Conservation (phyloP, 169 alveolate species). For the Babesia ovis region DNA sequence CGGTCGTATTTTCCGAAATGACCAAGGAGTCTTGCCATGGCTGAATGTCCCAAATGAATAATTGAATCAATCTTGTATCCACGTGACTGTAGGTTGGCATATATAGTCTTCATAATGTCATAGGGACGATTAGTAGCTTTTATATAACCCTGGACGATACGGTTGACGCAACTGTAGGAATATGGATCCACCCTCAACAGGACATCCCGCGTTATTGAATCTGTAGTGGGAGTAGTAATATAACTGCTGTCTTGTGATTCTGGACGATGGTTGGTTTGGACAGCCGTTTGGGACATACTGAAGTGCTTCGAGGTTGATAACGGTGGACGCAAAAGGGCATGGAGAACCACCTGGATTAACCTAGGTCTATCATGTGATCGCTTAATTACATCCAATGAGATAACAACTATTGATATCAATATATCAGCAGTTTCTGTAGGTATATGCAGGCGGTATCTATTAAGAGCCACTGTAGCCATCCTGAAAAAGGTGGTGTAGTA, state of each 20-base stretch:
- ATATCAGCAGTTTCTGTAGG: slow-evolving; percentile 25
- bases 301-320: neutral
- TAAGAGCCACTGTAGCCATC: slow-evolving; percentile 12
- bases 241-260: neutral
- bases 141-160: neutral
- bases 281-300: neutral
- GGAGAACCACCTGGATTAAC: slow-evolving; percentile 10
- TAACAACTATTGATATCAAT: neutral
- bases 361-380: neutral
- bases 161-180: slow-evolving; percentile 7
- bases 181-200: slow-evolving; percentile 1
- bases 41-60: neutral
- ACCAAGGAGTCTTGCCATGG: neutral
- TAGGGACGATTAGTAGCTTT: slow-evolving; percentile 1
- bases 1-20: neutral
- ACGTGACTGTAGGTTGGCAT: slow-evolving; percentile 1
- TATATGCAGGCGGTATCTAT: neutral
- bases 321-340: neutral
- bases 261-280: too few species aligned
- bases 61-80: slow-evolving; percentile 3
- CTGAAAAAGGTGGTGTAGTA: slow-evolving; percentile 18
- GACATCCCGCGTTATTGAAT: neutral
- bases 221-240: too few species aligned
- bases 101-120: slow-evolving; percentile 14
- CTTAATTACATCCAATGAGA: slow-evolving; percentile 4